Evolutionary conservation across 2,329 filamentous ascomycete genomes (phyloP).

Genomic region (Cercospora beticola): DNA sequence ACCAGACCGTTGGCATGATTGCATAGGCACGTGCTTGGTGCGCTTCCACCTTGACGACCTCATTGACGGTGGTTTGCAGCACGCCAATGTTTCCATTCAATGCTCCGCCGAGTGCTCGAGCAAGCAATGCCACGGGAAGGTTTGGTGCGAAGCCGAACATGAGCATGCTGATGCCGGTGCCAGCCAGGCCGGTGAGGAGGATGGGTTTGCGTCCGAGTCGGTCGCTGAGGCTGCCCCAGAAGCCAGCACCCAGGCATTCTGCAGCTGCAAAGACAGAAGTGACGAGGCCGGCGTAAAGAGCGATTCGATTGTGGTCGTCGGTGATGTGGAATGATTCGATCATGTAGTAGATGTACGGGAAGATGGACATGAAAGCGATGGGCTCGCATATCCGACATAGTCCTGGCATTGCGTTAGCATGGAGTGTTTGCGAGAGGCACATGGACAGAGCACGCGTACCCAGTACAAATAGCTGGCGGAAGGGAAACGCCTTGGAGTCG

Average conservation of each 20-base stretch:
- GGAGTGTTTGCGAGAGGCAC: neutral
- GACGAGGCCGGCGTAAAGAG: constrained; percentile 91
- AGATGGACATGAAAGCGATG: constrained; percentile 99
- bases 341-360: constrained; percentile 98
- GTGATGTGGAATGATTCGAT: constrained; percentile 87
- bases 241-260: constrained; percentile 86
- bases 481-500: constrained; percentile 51
- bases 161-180: constrained; percentile 89
- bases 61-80: constrained; percentile 89
- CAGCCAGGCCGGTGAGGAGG: constrained; percentile 81
- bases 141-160: constrained; percentile 87
- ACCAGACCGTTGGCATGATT: constrained; percentile 98
- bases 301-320: constrained; percentile 73
- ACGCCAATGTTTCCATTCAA: constrained; percentile 97
- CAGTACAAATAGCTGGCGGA: constrained; percentile 57
- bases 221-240: constrained; percentile 93
- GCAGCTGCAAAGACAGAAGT: constrained; percentile 95
- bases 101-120: constrained; percentile 83
- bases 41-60: constrained; percentile 88
- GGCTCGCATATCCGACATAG: constrained; percentile 95
- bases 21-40: constrained; percentile 94
- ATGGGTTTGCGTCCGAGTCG: constrained; percentile 90
- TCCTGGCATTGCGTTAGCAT: constrained; percentile 21
- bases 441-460: constrained; percentile 43
- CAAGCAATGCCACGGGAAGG: constrained; percentile 78